Evolutionary conservation across 148 eudicot species (phyloP).

Genomic region (Rhododendron ovatum): DNA sequence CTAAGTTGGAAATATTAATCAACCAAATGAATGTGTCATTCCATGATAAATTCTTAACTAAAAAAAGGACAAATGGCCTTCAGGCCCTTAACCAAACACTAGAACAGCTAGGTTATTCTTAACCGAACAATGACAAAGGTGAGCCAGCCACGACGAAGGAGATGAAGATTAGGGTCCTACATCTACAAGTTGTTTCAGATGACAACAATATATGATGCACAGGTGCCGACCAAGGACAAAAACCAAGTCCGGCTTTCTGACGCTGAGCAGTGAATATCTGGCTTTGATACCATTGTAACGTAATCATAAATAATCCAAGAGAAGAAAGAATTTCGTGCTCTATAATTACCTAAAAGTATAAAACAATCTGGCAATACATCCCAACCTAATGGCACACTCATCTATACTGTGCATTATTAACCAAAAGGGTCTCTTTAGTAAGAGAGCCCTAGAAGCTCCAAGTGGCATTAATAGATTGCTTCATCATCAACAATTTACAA

Average conservation of each 20-base stretch:
- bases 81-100: neutral
- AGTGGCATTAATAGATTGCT: neutral
- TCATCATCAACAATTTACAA: neutral
- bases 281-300: neutral
- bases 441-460: neutral
- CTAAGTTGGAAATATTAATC: neutral
- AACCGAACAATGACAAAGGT: neutral
- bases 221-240: neutral
- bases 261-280: neutral
- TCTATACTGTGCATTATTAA: neutral
- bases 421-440: neutral
- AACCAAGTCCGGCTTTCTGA: neutral
- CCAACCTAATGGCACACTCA: neutral
- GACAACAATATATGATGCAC: neutral
- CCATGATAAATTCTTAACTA: neutral
- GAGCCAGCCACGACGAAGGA: neutral
- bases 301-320: neutral
- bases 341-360: neutral
- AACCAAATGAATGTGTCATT: neutral
- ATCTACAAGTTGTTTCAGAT: neutral
- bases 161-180: neutral
- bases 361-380: too few species aligned
- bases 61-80: neutral
- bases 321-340: neutral
- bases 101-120: neutral